Evolutionary conservation across 1,284 basidiomycete species (phyloP), one percentile per base, ranked within the genome.

Genomic region (Paramarasmius palmivorus): DNA sequence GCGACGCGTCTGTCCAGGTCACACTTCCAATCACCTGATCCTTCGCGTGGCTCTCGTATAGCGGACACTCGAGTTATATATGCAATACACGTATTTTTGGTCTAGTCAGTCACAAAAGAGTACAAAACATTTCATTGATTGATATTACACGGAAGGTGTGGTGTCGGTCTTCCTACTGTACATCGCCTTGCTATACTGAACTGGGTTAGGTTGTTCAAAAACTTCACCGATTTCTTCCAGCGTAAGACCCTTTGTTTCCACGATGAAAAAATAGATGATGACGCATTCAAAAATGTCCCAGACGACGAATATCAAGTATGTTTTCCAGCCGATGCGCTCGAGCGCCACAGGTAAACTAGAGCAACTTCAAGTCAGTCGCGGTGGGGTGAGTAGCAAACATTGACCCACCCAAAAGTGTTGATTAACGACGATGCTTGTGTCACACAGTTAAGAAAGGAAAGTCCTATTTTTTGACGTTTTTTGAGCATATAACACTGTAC

Each of bases 191-290:
- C 75, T 77, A 55, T 74, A 76, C 39, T 67, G 64, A 53, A 72
- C 69, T 1, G 79, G 80, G 56, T 78, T 76, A 1, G 66, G 62
- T 55, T 75, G 69, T 45, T 72, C 71, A 55, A 82, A 82, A 20
- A 82, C 69, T 40, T 78, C 73, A 52, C 79, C 76, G 53, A 83
- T 77, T 61, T 82, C 79, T 57, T 82, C 81, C 44, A 83, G 67
- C 1, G 77, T 77, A 32, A 81, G 67, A 23, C 73, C 72, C 62
- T 76, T 73, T 38, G 75, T 79, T 62, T 81, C 78, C 10, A 79
- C 69, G 19, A 74, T 26, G 64, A 44, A 55, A 23, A 50, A 38
- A 62, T 78, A 85, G 55, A 86, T 78, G 56, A 84, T 73, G n/a
- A 76, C 58, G 35, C 79, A 68, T 59, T 84, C 83, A 58, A 85